Percentiles rank a stretch among this genome's conserved stretches.
Conservation (phyloP, 2,329 filamentous ascomycete genomes). For the Talaromyces pinophilus region DNA sequence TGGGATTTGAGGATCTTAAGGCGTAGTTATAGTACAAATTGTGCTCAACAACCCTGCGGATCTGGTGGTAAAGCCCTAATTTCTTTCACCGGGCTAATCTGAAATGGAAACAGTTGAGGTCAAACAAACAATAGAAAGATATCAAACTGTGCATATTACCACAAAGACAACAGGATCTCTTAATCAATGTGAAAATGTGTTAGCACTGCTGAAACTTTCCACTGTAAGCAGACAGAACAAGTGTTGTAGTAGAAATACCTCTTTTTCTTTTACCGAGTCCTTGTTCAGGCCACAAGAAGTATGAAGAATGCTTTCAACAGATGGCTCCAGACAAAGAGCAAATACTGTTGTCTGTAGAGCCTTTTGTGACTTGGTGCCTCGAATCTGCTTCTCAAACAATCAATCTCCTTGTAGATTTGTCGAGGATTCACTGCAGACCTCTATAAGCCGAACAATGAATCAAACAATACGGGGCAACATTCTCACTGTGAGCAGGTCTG, state of each 20-base stretch:
- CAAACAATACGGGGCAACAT: neutral
- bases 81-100: neutral
- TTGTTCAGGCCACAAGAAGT: neutral
- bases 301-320: neutral
- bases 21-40: neutral
- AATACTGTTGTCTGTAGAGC: neutral
- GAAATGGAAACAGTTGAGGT: neutral
- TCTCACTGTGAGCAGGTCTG: neutral
- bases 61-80: neutral
- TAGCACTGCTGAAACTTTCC: neutral
- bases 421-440: neutral
- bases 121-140: neutral
- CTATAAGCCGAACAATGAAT: neutral
- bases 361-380: neutral
- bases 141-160: neutral
- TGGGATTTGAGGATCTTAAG: neutral
- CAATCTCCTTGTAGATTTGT: neutral
- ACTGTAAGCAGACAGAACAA: neutral
- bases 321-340: too few species aligned
- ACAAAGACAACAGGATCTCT: neutral
- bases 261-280: neutral
- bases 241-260: neutral
- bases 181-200: neutral
- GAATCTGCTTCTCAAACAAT: neutral
- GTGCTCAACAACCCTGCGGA: neutral